Evolutionary conservation across 176 grass and related monocot species (phyloP).

Genomic region (Tillandsia leiboldiana): DNA sequence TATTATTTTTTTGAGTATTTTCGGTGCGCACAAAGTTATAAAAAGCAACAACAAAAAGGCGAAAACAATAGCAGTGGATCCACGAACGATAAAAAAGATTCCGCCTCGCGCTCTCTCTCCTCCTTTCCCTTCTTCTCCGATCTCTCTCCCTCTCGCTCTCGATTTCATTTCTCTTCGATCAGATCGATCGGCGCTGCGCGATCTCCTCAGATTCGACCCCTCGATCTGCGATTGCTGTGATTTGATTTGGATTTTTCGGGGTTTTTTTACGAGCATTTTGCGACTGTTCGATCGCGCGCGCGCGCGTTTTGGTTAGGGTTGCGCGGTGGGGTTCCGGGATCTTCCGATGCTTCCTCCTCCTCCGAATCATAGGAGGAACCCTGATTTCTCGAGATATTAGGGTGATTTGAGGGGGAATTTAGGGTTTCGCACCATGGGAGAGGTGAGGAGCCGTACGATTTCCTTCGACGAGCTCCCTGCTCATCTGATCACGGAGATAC

Average conservation of each 20-base stretch:
- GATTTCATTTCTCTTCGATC: not conserved
- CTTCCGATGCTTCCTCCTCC: too few relatives aligned
- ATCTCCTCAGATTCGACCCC: constrained; percentile 16
- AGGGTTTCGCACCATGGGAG: constrained; percentile 29
- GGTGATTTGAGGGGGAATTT: not conserved
- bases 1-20: not conserved
- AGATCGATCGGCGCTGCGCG: not conserved
- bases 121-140: not conserved
- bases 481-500: constrained; percentile 70
- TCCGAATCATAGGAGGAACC: too few relatives aligned
- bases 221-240: constrained; percentile 9
- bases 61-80: too few relatives aligned
- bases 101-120: not conserved
- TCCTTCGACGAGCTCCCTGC: constrained; percentile 67
- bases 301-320: too few relatives aligned
- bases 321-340: too few relatives aligned
- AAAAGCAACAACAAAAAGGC: not conserved
- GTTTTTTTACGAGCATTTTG: not conserved
- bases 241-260: not conserved
- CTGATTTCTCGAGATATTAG: not conserved
- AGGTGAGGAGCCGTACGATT: constrained; percentile 38
- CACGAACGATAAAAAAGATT: not conserved
- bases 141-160: not conserved
- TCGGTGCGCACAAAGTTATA: constrained; percentile 1
- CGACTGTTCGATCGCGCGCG: not conserved